Percentiles rank a stretch among this genome's conserved stretches.
phyloP scores from a whole-genome alignment of 139 green algal genomes.

The Pleodorina starrii region DNA sequence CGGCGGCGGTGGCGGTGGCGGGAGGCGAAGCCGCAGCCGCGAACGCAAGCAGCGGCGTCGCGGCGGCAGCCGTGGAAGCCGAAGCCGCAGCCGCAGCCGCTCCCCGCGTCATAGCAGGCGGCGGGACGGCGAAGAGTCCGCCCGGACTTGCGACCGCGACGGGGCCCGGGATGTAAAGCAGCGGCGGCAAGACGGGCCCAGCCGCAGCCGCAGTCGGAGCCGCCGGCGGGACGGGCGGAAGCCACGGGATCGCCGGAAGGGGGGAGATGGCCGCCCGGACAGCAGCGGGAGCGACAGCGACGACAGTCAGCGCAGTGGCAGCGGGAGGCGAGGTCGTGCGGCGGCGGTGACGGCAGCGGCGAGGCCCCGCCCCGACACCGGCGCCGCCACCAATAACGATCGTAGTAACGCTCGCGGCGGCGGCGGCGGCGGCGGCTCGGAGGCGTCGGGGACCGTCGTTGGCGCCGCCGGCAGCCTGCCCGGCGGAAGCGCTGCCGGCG shows the following conservation, averaged over 20 bases:
- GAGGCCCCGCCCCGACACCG: background rate
- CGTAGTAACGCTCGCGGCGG: background rate
- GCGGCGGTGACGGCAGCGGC: background rate
- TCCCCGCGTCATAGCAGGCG: background rate
- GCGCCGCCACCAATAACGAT: background rate
- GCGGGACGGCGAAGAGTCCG: background rate
- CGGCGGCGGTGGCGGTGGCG: background rate
- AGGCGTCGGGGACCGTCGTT: too few species aligned
- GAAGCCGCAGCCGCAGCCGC: background rate
- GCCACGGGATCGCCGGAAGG: background rate
- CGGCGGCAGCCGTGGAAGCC: background rate
- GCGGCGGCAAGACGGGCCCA: background rate
- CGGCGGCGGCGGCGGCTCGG: too few species aligned
- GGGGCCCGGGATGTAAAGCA: background rate
- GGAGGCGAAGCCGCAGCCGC: background rate
- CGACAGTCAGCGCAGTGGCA: background rate
- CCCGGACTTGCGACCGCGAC: background rate
- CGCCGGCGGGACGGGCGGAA: background rate
- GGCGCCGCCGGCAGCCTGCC: too few species aligned
- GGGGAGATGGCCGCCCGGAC: background rate
- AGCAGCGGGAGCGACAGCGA: background rate
- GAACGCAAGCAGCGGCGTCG: background rate
- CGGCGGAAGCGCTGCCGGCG: background rate
- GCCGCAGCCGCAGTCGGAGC: background rate
- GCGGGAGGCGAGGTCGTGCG: background rate